Percentiles rank a stretch among this genome's conserved stretches.
These are phyloP conservation scores for Murraya paniculata DNA, from an alignment of 345 rosid species.

Conservation along the genomic window DNA sequence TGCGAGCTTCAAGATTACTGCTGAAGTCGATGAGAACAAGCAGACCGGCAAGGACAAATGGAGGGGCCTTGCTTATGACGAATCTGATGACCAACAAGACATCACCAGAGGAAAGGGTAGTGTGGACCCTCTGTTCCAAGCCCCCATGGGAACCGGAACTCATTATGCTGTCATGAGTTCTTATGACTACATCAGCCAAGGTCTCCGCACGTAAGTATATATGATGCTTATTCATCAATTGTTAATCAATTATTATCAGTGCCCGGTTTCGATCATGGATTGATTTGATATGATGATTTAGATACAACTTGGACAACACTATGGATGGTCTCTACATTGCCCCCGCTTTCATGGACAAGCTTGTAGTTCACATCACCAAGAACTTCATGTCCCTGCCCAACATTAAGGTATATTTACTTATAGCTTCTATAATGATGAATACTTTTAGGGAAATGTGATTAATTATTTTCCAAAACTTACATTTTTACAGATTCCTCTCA, in stretches of 20 bases:
- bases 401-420: constrained; percentile 60
- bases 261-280: background rate
- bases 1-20: constrained; percentile 52
- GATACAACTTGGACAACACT: constrained; percentile 78
- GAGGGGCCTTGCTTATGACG: constrained; percentile 67
- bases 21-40: constrained; percentile 51
- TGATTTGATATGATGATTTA: constrained; percentile 18
- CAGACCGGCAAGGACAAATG: constrained; percentile 75
- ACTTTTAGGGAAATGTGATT: background rate
- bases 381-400: constrained; percentile 91
- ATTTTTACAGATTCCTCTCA: constrained; percentile 70
- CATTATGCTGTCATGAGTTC: constrained; percentile 81
- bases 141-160: constrained; percentile 72
- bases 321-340: constrained; percentile 90
- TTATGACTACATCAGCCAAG: constrained; percentile 80
- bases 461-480: background rate
- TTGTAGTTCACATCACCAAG: constrained; percentile 91
- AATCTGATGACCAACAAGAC: constrained; percentile 93
- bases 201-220: constrained; percentile 60
- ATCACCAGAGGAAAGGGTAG: constrained; percentile 86
- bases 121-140: constrained; percentile 96
- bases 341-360: constrained; percentile 98
- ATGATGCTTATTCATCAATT: background rate
- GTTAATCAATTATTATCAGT: background rate
- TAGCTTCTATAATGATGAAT: background rate